Evolutionary conservation across 768 basidiomycete species (phyloP), one percentile per base, ranked within the genome.

Genomic region (Daedaleopsis nitida): DNA sequence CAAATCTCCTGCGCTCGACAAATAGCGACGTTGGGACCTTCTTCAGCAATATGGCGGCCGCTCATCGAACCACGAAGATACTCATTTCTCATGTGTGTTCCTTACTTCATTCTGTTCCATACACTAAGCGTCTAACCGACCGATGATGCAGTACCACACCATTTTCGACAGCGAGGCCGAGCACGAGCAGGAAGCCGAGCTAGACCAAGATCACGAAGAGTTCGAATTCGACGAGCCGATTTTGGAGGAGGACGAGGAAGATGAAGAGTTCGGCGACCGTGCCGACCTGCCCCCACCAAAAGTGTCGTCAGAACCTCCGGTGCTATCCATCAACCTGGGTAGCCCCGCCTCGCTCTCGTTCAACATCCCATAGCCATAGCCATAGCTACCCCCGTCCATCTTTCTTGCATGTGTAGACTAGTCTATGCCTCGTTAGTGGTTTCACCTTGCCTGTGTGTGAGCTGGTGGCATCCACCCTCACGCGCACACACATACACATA

Each of bases 11-110:
- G 54, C 86, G 91, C 19, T 87, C 90, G 4, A 89, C 89, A 2
- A 85, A 88, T 69, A 90, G 89, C 62, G 88, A 91, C 69, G 88
- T 92, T 73, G 84, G 82, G 12, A 80, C 88, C 73, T 88, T 92
- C 66, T 79, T 92, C 62, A 82, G 87, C 57, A 92, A 92, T 66
- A 92, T 94, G 91, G 86, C 86, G 16, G 77, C 85, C 66, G 84
- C 88, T 17, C 87, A 91, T 68, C 86, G 86, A 63, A 80, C 92
- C n/a, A 86, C 87, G 65, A 87, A 91, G 72, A 80, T 84, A 3
- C 80, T 92, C 52, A 89, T 92, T 58, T 86, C 85, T 21, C 89
- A 92, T 68, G 91, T 91, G 67, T 63, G 89, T 75, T 2, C 23
- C 23, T 7, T 52, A n/a, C 13, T 34, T n/a, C 39, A 66, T 21